A percentile compares a stretch with the other conserved stretches of the same genome.
These are phyloP conservation scores for Morella rubra DNA, from an alignment of 306 rosid species.

Conservation along the genomic window DNA sequence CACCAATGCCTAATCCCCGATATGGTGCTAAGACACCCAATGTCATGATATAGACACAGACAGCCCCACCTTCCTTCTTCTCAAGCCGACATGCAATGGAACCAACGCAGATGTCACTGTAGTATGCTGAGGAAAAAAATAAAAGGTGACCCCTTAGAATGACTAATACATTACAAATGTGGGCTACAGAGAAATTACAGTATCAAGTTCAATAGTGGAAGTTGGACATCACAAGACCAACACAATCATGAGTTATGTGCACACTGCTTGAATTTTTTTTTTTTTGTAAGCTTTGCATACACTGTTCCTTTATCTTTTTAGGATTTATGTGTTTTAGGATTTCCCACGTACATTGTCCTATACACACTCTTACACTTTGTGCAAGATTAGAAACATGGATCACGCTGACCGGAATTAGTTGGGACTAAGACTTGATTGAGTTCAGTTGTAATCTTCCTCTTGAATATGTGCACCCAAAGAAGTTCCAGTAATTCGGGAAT, in stretches of 20 bases:
- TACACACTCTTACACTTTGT: not conserved
- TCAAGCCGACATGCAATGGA: constrained; percentile 90
- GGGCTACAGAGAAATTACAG: not conserved
- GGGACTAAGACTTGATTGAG: not conserved
- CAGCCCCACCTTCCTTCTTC: constrained; percentile 75
- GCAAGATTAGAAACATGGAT: not conserved
- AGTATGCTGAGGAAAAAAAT: constrained; percentile 59
- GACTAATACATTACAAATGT: constrained; percentile 3
- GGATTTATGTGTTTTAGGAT: not conserved
- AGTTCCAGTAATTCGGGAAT: not conserved
- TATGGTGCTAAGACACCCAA: constrained; percentile 91
- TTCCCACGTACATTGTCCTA: not conserved
- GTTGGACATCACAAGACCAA: not conserved
- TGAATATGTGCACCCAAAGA: not conserved
- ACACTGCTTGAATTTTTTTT: not conserved
- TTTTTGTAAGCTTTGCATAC: not conserved
- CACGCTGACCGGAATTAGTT: not conserved
- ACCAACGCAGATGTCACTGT: constrained; percentile 82
- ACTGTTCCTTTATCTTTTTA: not conserved
- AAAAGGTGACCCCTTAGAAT: not conserved
- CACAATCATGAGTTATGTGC: not conserved
- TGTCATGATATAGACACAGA: constrained; percentile 80
- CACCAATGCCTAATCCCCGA: constrained; percentile 90
- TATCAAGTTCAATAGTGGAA: not conserved
- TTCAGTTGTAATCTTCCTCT: not conserved